These are phyloP conservation scores for Vigna mungo DNA, from an alignment of 306 rosid genomes.

Conservation along the genomic window DNA sequence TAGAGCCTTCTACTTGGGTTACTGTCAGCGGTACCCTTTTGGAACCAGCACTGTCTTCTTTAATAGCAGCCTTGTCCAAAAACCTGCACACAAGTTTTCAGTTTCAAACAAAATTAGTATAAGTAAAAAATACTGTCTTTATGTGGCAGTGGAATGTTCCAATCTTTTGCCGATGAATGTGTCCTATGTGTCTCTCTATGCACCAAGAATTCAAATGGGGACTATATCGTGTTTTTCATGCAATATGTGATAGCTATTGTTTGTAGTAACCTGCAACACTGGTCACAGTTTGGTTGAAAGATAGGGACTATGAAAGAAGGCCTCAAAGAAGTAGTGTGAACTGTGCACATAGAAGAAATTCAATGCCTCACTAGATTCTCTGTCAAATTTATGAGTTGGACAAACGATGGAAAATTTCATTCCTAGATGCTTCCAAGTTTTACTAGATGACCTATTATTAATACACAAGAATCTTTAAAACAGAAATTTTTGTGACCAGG, in stretches of 20 bases:
- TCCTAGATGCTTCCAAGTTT: no score
- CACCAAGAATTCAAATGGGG: slow-evolving; percentile 20
- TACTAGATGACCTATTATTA: no score
- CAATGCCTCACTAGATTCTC: no score
- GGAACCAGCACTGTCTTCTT: slow-evolving; percentile 30
- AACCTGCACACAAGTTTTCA: slow-evolving; percentile 47
- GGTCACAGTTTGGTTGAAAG: slow-evolving; percentile 43
- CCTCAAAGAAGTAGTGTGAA: slow-evolving; percentile 15
- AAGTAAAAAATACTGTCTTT: background rate
- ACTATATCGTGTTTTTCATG: slow-evolving; percentile 19
- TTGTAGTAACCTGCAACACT: slow-evolving; percentile 2
- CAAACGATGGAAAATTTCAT: no score
- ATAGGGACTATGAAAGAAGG: slow-evolving; percentile 37
- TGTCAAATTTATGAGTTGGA: no score
- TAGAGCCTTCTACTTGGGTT: slow-evolving; percentile 90
- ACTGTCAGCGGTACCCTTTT: slow-evolving; percentile 61
- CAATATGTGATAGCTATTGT: slow-evolving; percentile 22
- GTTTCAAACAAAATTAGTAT: slow-evolving; percentile 2
- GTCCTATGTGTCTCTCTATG: slow-evolving; percentile 25
- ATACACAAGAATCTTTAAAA: no score
- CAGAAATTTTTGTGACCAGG: no score
- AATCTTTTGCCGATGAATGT: slow-evolving; percentile 9
- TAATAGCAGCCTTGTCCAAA: slow-evolving; percentile 62
- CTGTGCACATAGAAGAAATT: slow-evolving; percentile 29
- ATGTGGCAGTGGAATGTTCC: slow-evolving; percentile 8